phyloP scores from a whole-genome alignment of 805 yeast species.

The Lipomyces yamanashiensis region DNA sequence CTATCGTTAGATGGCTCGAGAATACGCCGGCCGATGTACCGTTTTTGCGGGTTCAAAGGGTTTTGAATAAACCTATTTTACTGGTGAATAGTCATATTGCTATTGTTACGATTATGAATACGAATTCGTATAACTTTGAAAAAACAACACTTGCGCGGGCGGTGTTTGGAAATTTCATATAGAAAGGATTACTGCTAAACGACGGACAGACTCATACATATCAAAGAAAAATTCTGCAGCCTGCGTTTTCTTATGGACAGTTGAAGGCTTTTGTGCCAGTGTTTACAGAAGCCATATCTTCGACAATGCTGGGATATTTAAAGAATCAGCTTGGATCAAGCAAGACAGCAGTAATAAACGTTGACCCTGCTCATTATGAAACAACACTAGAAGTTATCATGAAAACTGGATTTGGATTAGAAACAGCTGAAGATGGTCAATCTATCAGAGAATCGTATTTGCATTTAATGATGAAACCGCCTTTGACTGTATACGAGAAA shows the following conservation, averaged over 20 bases:
- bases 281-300: constrained; percentile 10
- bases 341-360: constrained; percentile 5
- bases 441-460: constrained; percentile 16
- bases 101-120: constrained; percentile 12
- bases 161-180: constrained; percentile 17
- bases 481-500: background rate
- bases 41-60: background rate
- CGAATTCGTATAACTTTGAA: constrained; percentile 25
- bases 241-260: constrained; percentile 21
- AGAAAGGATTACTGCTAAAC: constrained; percentile 24
- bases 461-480: background rate
- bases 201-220: constrained; percentile 28
- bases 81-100: constrained; percentile 6
- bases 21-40: background rate
- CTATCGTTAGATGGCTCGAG: background rate
- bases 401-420: constrained; percentile 24
- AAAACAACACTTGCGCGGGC: constrained; percentile 21
- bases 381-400: constrained; percentile 28
- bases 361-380: constrained; percentile 3
- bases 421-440: constrained; percentile 17
- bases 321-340: constrained; percentile 1
- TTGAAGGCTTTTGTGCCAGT: constrained; percentile 19
- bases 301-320: background rate
- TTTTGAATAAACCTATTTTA: background rate
- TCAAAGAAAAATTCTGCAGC: constrained; percentile 23